Evolutionary conservation across 106 monocot species (phyloP).

Genomic region (Platanthera guangdongensis): DNA sequence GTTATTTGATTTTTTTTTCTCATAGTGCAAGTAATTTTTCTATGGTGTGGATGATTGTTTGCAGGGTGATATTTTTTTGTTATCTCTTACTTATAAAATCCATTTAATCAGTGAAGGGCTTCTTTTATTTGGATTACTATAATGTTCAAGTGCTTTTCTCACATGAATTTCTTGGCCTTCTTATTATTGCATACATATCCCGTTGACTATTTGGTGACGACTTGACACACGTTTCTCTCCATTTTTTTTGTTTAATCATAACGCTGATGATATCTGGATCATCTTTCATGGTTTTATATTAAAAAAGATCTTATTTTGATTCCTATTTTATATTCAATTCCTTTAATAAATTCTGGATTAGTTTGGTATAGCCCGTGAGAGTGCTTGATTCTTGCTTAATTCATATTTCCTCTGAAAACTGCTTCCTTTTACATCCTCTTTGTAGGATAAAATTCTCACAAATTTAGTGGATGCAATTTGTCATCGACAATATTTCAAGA

Average conservation of each 20-base stretch:
- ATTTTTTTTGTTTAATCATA: background rate
- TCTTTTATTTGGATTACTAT: background rate
- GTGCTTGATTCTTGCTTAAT: background rate
- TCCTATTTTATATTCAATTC: background rate
- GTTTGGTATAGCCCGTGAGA: background rate
- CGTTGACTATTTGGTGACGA: background rate
- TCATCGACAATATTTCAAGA: background rate
- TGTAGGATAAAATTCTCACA: background rate
- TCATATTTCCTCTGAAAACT: background rate
- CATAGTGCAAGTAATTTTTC: background rate
- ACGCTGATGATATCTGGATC: background rate
- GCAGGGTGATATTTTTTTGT: too few relatives aligned
- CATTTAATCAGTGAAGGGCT: background rate
- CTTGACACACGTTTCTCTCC: background rate
- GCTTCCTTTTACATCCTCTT: background rate
- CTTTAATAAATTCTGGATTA: background rate
- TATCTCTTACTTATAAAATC: background rate
- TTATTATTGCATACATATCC: background rate
- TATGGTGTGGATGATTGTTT: background rate
- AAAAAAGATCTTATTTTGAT: background rate
- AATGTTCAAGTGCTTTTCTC: background rate
- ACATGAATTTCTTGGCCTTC: background rate
- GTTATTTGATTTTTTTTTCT: background rate
- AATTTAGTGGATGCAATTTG: background rate
- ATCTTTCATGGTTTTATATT: background rate